Evolutionary conservation across 352 stramenopile species (phyloP), one percentile per base, ranked within the genome.

Genomic region (Pythium sukuiense): DNA sequence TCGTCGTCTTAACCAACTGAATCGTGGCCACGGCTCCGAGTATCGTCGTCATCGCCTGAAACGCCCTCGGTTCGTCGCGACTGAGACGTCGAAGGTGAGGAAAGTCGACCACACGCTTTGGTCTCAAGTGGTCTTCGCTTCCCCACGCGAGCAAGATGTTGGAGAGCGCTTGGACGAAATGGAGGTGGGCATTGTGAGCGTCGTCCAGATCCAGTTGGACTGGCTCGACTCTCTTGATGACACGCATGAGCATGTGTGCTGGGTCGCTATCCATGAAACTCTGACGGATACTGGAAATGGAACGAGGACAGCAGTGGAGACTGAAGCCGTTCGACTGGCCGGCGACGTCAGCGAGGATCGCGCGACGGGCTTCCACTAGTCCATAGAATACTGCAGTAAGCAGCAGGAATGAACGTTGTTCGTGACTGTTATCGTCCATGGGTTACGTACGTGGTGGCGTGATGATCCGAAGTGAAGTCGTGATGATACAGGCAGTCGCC

Each of bases 141-240:
- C 6, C 49, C 61, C 55, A 70, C 8, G 24, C n/a, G n/a, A 69
- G 54, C 41, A 76, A 64, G 2, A 80, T 39, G 53, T 80, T 81
- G 1, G 68, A 29, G 3, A 80, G 59, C 6, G 62, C 67, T 48
- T 80, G 75, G 0, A 81, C 37, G 27, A 80, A 79, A 20, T 74
- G 56, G 0, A 74, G 48, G 43, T 83, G 75, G 18, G 65, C 41
- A 1, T 56, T 63, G 48, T 56, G 33, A 7, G 24, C 32, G 11
- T 68, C 54, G 27, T 63, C 55, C 0, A 57, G 18, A 55, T 70
- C 57, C 24, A 76, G 49, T 16, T 27, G 33, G 6, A 50, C n/a
- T 12, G 30, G 43, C 26, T 74, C n/a, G 24, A 55, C 45, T 58
- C 45, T 61, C 39, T 58, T 46, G 18, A 43, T 54, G 30, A 71